A percentile compares a stretch with the other conserved stretches of the same genome.
Evolutionary conservation across 1,284 basidiomycete species (phyloP).

Genomic region (Cerioporus squamosus): DNA sequence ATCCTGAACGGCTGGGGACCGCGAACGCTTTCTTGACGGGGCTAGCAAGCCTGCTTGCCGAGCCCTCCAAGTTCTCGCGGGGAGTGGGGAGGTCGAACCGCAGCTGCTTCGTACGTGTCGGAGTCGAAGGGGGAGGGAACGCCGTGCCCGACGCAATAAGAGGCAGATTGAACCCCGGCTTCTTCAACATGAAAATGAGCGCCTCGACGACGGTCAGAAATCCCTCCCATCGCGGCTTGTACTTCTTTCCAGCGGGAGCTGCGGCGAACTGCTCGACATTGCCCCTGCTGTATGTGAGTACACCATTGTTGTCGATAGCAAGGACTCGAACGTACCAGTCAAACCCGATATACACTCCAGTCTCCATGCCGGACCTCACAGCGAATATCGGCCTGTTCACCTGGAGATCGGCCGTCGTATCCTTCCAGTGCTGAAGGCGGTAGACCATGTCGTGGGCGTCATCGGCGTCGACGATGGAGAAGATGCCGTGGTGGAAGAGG

Average conservation of each 20-base stretch:
- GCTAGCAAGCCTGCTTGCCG: not conserved
- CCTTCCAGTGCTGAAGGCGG: too few relatives aligned
- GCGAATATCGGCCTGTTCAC: not conserved
- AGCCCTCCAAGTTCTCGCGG: not conserved
- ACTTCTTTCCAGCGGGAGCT: not conserved
- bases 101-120: not conserved
- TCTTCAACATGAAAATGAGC: not conserved
- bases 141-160: not conserved
- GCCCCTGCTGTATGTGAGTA: not conserved
- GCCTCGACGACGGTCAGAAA: not conserved
- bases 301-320: not conserved
- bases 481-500: not conserved
- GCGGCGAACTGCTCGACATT: not conserved
- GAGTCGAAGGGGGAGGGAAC: not conserved
- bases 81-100: not conserved
- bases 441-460: not conserved
- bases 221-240: not conserved
- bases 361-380: not conserved
- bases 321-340: not conserved
- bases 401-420: too few relatives aligned
- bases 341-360: not conserved
- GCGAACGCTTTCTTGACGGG: not conserved
- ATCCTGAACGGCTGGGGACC: not conserved
- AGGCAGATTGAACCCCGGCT: not conserved
- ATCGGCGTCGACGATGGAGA: not conserved